Evolutionary conservation across 2,329 filamentous ascomycete genomes (phyloP), one percentile per base, ranked within the genome.

Genomic region (Penicillium sp.): DNA sequence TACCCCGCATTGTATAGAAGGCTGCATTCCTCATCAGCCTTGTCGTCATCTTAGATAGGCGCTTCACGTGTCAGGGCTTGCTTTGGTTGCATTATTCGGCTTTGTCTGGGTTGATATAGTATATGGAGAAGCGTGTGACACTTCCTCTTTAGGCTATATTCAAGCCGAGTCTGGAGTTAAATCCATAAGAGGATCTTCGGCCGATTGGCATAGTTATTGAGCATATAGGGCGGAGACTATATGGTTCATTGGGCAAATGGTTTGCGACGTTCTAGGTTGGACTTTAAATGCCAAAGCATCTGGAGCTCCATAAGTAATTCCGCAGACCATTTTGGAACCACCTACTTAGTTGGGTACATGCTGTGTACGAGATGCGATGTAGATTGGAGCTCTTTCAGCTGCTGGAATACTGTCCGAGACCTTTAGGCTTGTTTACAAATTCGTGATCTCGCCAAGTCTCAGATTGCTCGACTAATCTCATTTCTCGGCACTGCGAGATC

Each of bases 111-210:
- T 18, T 27, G 27, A 23, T 39, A 36, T 16, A 36, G 8, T 7
- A 16, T 35, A 4, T 29, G 29, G 8, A 7, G 44, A 36, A n/a
- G 36, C 39, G 48, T 69, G 57, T 23, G 34, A 46, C 32, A 27
- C 26, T 39, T 46, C 23, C 13, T 2, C 7, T 42, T 43, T 26
- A 18, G 19, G 27, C 16, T 16, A 49, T 10, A 14, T 10, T 10
- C 9, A 14, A 14, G 18, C 27, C n/a, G 18, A 7, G 13, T 16
- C 14, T 13, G 26, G 13, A 16, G 18, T 34, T 2, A 14, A 4
- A 26, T 23, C 23, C 30, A 1, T 7, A 42, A 26, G 9, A 8
- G 47, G 18, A 14, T 26, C n/a, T 26, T 34, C 14, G 47, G 13
- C 38, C 29, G 47, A 43, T 49, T 42, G 36, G 38, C 14, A 14